Percentiles rank a stretch among this genome's conserved stretches.
phyloP scores from a whole-genome alignment of 2,329 filamentous ascomycete species.

The Phyllachora maydis region DNA sequence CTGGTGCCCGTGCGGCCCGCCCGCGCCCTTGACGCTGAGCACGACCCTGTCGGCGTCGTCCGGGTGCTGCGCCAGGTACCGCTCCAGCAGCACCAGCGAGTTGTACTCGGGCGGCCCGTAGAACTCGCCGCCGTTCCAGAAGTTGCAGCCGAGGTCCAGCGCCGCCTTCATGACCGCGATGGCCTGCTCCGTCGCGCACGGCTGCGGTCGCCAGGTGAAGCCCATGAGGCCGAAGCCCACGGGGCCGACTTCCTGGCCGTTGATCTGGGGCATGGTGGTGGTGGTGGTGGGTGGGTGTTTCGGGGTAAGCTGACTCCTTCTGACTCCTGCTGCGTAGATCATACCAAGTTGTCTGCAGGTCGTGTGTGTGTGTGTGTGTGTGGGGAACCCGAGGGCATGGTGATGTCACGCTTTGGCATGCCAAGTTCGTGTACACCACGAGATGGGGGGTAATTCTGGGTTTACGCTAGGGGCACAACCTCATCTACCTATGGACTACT shows the following conservation, averaged over 20 bases:
- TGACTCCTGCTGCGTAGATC: background rate
- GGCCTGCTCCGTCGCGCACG: slow-evolving; percentile 21
- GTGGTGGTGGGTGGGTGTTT: background rate
- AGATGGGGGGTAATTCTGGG: too few relatives aligned
- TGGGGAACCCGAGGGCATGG: too few relatives aligned
- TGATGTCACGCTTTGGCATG: too few relatives aligned
- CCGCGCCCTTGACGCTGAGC: slow-evolving; percentile 39
- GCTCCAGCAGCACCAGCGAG: slow-evolving; percentile 33
- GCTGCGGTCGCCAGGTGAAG: slow-evolving; percentile 19
- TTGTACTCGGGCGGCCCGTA: slow-evolving; percentile 38
- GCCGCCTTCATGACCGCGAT: slow-evolving; percentile 34
- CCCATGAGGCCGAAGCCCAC: slow-evolving; percentile 13
- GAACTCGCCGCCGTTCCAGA: slow-evolving; percentile 39
- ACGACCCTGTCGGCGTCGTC: slow-evolving; percentile 41
- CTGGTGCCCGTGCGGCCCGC: slow-evolving; percentile 12
- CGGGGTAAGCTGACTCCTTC: background rate
- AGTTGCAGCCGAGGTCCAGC: slow-evolving; percentile 19
- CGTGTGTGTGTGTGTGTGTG: background rate
- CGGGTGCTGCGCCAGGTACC: slow-evolving; percentile 42
- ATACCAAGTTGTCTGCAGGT: background rate
- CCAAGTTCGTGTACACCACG: too few relatives aligned
- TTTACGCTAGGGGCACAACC: too few relatives aligned
- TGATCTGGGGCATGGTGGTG: slow-evolving; percentile 9
- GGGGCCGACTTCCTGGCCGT: slow-evolving; percentile 9
- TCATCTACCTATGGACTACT: too few relatives aligned